Base-by-base conservation (phyloP, 495 filamentous ascomycete genomes). In the Cetradonia linearis region DNA sequence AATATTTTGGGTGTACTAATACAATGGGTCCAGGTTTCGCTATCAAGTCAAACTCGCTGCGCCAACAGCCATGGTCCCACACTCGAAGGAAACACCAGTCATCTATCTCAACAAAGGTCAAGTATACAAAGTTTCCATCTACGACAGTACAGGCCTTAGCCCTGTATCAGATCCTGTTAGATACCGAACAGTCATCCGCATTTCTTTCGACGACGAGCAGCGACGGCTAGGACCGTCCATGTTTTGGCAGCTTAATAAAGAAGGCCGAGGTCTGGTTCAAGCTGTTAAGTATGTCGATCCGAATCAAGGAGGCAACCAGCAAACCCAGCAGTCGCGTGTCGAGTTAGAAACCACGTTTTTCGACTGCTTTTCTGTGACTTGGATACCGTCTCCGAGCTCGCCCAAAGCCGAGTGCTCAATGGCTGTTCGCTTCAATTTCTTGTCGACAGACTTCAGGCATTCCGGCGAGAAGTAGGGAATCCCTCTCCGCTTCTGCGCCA, bases 91-190 rank as follows among this genome's bases (percentile, higher is more conserved):
- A 68, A 91, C 95, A 44, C 93, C 93, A 0, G 82, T 97, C 16
- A 95, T 91, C 0, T 98, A 98, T 69, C 81, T 98, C 18, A 97
- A 98, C 71, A 98, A 98, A 72, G 91, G 91, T 10, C 92, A 97
- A 72, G 85, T 87, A 23, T 98, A 97, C 70, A 82, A 83, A 1
- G 69, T 98, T 3, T 83, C 84, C 1, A 79, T 98, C 37, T 72
- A 86, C 40, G 93, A 98, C 69, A 89, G 84, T 9, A 56, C 59
- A 18, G 56, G 54, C 28, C 53, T 65, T 11, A 57, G 44, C n/a
- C 62, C 59, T 47, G 53, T 59, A 55, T 75, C 78, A 0, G 70
- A 67, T 14, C 73, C 74, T 1, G 36, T 78, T n/a, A 83, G 79
- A 63, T 96, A 95, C 70, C 80, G 92, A 34, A 96, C 91, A 0